Base-by-base conservation (phyloP, 139 green algal genomes). In the Chlorella sp. region DNA sequence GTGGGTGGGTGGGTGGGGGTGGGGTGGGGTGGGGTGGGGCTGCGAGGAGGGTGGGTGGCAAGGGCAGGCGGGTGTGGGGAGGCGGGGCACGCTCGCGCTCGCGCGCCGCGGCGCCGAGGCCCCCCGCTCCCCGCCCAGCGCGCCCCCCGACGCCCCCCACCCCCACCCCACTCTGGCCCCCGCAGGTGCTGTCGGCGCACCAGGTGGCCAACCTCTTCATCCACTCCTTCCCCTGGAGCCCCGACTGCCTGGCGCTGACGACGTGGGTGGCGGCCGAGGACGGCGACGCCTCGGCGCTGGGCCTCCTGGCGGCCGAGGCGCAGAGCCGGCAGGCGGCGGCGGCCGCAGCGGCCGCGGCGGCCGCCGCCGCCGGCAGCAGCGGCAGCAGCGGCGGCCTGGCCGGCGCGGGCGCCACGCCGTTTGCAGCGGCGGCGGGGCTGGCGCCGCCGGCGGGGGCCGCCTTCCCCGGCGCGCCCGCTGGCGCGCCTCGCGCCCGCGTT, bases 191-290 rank as follows among this genome's bases (percentile, higher is more conserved):
- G n/a, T 38, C 41, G 33, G 36, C 58, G 31, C 63, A 73, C 41
- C 74, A 80, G 53, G 74, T 74, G 31, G 74, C 74, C 0, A 65
- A 80, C 55, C 43, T 77, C 45, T 64, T 82, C 59, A 77, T 82
- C 67, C 82, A 85, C 31, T 69, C 71, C 38, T 87, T 65, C 43
- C 82, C 82, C n/a, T 87, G 71, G 58, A 68, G 71, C 1, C 82
- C 82, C 19, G 82, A 87, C 71, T 85, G 74, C 46, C 75, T 87
- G 59, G 82, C 82, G 21, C 79, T 87, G 6, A 77, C 46, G 51
- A 82, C 82, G 38, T 84, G 79, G 82, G 76, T 87, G 48, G 79
- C 82, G 5, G 82, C 79, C 0, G 82, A 87, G 65, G 75, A 80
- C 29, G 79, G 79, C 9, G 82, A 87, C 25, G 72, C 78, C 14